Percentiles rank a stretch among this genome's conserved stretches.
Conservation (phyloP, 179 eudicot genomes). For the Patellifolia procumbens region DNA sequence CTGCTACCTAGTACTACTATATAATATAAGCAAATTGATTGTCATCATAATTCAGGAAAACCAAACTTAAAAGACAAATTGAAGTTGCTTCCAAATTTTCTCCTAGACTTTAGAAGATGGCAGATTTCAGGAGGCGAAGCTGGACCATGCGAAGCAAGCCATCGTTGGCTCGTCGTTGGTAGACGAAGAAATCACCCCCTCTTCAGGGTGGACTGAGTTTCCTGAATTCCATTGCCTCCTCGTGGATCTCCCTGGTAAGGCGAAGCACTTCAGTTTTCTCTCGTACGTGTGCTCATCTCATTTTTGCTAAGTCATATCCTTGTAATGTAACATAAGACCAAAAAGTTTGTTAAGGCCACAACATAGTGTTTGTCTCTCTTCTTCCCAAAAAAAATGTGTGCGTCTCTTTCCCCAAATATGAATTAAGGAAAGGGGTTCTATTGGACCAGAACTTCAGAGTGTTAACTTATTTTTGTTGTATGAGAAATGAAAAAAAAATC, state of each 20-base stretch:
- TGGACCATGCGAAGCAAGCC: constrained; percentile 17
- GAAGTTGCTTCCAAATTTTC: not conserved
- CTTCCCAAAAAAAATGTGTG: too few species aligned
- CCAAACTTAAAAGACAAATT: not conserved
- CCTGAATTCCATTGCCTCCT: constrained; percentile 28
- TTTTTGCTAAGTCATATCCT: not conserved
- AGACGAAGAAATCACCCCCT: constrained; percentile 29
- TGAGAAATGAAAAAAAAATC: too few species aligned
- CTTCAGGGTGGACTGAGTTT: constrained; percentile 23
- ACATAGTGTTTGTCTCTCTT: too few species aligned
- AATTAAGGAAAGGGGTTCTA: too few species aligned
- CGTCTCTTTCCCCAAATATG: too few species aligned
- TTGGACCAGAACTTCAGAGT: too few species aligned
- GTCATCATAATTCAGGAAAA: constrained; percentile 1
- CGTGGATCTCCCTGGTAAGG: constrained; percentile 31
- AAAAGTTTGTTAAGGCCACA: too few species aligned
- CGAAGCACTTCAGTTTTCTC: not conserved
- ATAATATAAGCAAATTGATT: constrained; percentile 9
- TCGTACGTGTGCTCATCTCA: not conserved
- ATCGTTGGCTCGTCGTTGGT: constrained; percentile 8
- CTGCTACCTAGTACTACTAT: too few species aligned
- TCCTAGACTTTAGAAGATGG: constrained; percentile 9
- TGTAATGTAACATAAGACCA: not conserved
- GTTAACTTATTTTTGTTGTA: too few species aligned
- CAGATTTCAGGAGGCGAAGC: constrained; percentile 25